phyloP scores from a whole-genome alignment of 192 early-diverging fungal species.

The Coemansia sp. region DNA sequence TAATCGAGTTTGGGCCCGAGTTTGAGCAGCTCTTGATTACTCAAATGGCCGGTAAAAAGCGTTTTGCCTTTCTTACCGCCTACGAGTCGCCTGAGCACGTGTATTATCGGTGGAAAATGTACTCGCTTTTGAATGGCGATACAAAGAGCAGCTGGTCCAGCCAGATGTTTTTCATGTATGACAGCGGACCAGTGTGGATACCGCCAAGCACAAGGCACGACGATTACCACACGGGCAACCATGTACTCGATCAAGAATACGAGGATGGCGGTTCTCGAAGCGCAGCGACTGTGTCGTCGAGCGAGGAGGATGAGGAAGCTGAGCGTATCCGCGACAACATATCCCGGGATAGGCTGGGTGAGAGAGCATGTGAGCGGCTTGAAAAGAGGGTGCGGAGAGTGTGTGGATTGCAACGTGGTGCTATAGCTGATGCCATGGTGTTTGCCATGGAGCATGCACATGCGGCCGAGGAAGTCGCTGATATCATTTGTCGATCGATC shows the following conservation, averaged over 20 bases:
- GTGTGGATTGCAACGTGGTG: constrained; percentile 25
- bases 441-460: constrained; percentile 81
- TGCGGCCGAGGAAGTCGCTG: constrained; percentile 72
- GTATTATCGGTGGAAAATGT: constrained; percentile 92
- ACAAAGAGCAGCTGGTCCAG: constrained; percentile 64
- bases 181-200: constrained; percentile 76
- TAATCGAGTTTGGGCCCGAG: constrained; percentile 64
- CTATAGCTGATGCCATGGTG: constrained; percentile 76
- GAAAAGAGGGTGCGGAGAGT: constrained; percentile 24
- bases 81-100: constrained; percentile 70
- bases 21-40: constrained; percentile 73
- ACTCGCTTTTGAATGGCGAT: constrained; percentile 84
- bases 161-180: constrained; percentile 84
- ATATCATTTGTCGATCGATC: constrained; percentile 61
- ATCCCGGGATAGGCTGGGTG: constrained; percentile 16
- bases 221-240: constrained; percentile 21
- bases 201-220: constrained; percentile 55
- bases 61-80: constrained; percentile 72
- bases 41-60: constrained; percentile 59
- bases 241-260: constrained; percentile 10
- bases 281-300: constrained; percentile 31
- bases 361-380: constrained; percentile 20
- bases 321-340: constrained; percentile 3
- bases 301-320: constrained; percentile 47
- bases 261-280: constrained; percentile 9